Conservation (phyloP, 306 rosid genomes). For the Gynostemma pentaphyllum region DNA sequence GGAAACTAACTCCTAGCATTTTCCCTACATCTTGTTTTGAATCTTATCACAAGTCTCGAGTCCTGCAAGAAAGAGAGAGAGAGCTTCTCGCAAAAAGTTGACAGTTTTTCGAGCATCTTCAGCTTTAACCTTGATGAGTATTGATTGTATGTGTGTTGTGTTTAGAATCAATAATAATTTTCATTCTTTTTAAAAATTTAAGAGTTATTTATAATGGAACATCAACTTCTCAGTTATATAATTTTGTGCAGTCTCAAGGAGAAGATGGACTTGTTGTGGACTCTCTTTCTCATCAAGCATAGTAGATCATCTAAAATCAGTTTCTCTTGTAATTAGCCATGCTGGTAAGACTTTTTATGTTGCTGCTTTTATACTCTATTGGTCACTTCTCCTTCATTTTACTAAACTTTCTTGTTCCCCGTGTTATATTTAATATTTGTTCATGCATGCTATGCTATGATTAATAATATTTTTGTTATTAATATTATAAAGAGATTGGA, state of each 20-base stretch:
- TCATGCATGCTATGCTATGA: background rate
- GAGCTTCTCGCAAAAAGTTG: background rate
- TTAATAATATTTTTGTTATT: background rate
- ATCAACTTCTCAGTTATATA: background rate
- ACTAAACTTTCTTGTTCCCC: background rate
- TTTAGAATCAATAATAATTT: background rate
- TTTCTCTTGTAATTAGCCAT: slow-evolving; percentile 81
- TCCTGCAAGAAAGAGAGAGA: background rate
- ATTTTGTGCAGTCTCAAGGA: slow-evolving; percentile 43
- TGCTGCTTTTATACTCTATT: background rate
- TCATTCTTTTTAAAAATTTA: background rate
- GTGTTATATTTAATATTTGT: background rate
- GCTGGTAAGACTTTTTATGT: slow-evolving; percentile 36
- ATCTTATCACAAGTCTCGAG: background rate
- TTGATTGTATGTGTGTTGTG: background rate
- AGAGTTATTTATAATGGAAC: background rate
- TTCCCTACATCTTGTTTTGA: background rate
- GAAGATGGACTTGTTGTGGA: slow-evolving; percentile 50
- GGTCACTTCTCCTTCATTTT: background rate
- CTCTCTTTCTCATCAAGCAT: slow-evolving; percentile 80
- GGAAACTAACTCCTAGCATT: no score
- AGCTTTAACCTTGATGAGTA: background rate
- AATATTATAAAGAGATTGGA: no score
- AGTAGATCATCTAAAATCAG: slow-evolving; percentile 64
- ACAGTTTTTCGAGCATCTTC: background rate